phyloP scores from a whole-genome alignment of 2,329 filamentous ascomycete species.

The Drechslera avenae region DNA sequence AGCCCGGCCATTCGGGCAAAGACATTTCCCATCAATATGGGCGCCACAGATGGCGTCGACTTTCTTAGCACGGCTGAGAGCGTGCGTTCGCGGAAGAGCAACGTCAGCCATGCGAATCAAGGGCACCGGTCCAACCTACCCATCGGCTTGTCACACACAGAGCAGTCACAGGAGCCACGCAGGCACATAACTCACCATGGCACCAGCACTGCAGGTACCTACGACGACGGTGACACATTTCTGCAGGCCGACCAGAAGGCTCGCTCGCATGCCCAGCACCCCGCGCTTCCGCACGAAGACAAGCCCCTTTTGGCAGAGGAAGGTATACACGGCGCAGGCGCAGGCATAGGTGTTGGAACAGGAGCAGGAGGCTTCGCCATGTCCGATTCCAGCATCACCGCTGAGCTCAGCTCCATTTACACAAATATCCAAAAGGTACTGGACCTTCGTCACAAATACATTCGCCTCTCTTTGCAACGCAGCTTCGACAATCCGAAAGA shows the following conservation, averaged over 20 bases:
- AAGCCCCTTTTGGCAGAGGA: slow-evolving; percentile 61
- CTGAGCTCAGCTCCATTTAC: slow-evolving; percentile 85
- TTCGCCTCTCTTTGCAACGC: slow-evolving; percentile 80
- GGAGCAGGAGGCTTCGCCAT: slow-evolving; percentile 69
- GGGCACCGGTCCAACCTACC: slow-evolving; percentile 33
- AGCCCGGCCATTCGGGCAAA: slow-evolving; percentile 53
- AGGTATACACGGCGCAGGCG: slow-evolving; percentile 63
- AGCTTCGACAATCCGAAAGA: slow-evolving; percentile 88
- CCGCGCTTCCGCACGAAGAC: slow-evolving; percentile 59
- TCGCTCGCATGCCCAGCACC: slow-evolving; percentile 57
- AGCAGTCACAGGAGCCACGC: slow-evolving; percentile 36
- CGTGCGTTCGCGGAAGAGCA: slow-evolving; percentile 51
- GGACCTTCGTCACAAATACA: slow-evolving; percentile 86
- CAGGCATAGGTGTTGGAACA: slow-evolving; percentile 65
- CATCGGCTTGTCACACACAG: slow-evolving; percentile 36
- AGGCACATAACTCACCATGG: slow-evolving; percentile 24
- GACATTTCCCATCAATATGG: slow-evolving; percentile 51
- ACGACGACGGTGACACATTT: slow-evolving; percentile 36
- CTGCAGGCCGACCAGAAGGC: slow-evolving; percentile 56
- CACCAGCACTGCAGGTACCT: slow-evolving; percentile 16
- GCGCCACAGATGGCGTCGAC: slow-evolving; percentile 43
- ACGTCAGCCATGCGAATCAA: slow-evolving; percentile 37
- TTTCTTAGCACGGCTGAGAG: slow-evolving; percentile 49
- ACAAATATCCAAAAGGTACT: slow-evolving; percentile 89
- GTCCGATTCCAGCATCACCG: slow-evolving; percentile 77